Evolutionary conservation across 2,329 filamentous ascomycete genomes (phyloP).

Genomic region (Exophiala lecanii-corni): DNA sequence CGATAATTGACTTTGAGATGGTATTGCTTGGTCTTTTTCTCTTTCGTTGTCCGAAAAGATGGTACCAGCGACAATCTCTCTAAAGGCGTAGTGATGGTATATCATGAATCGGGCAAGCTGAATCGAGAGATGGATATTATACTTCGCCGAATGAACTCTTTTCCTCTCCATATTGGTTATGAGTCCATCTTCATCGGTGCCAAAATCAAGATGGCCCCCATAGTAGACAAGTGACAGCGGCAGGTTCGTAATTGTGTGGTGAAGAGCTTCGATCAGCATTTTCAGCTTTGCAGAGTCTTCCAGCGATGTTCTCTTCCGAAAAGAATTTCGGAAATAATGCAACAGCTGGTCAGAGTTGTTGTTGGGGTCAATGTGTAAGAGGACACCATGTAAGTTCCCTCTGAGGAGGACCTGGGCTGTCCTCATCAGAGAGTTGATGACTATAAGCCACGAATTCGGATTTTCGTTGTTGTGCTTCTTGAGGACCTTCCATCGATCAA

Average conservation of each 20-base stretch:
- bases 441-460: constrained; percentile 36
- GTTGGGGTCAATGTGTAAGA: constrained; percentile 9
- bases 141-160: constrained; percentile 28
- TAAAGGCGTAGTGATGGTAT: not conserved
- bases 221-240: constrained; percentile 29
- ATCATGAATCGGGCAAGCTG: constrained; percentile 33
- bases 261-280: constrained; percentile 1
- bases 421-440: constrained; percentile 36
- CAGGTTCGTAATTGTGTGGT: constrained; percentile 27
- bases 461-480: constrained; percentile 30
- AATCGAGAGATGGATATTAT: constrained; percentile 32
- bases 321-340: not conserved
- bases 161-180: not conserved
- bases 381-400: constrained; percentile 31
- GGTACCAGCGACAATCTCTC: not conserved
- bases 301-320: not conserved
- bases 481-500: constrained; percentile 32
- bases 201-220: constrained; percentile 26
- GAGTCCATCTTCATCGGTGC: not conserved
- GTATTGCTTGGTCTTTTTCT: not conserved
- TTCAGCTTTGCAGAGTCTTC: not conserved
- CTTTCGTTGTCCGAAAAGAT: not conserved
- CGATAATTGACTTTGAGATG: not conserved
- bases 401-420: constrained; percentile 16
- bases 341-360: constrained; percentile 1